These are phyloP conservation scores for Jaapia argillacea DNA, from an alignment of 768 basidiomycete species.

Conservation along the genomic window DNA sequence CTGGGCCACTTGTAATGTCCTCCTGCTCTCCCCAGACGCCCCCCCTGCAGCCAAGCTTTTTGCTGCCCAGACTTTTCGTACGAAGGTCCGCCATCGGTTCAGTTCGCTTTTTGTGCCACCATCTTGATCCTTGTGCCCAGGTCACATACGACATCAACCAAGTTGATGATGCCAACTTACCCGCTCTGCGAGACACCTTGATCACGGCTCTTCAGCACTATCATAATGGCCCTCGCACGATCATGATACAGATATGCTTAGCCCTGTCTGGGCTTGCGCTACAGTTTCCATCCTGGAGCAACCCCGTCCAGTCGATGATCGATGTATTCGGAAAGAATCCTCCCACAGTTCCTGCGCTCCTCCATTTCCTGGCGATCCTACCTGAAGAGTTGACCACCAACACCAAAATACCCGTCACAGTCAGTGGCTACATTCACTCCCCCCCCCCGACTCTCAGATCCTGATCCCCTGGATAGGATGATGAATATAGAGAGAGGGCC, in stretches of 20 bases:
- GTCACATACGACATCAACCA: slow-evolving; percentile 93
- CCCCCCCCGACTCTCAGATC: background rate
- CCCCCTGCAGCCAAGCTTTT: slow-evolving; percentile 81
- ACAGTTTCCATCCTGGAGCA: slow-evolving; percentile 79
- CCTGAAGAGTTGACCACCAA: slow-evolving; percentile 86
- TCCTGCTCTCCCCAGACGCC: slow-evolving; percentile 73
- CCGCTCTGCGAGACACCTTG: slow-evolving; percentile 82
- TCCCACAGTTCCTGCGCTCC: slow-evolving; percentile 67
- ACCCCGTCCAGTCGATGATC: slow-evolving; percentile 74
- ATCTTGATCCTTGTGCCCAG: slow-evolving; percentile 18
- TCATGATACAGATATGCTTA: slow-evolving; percentile 84
- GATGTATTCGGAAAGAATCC: slow-evolving; percentile 81
- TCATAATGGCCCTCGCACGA: slow-evolving; percentile 67
- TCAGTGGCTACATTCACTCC: slow-evolving; percentile 29
- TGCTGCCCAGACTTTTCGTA: slow-evolving; percentile 92
- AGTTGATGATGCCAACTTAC: slow-evolving; percentile 62
- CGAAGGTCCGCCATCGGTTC: slow-evolving; percentile 54
- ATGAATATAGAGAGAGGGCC: slow-evolving; percentile 60
- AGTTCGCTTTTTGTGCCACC: background rate
- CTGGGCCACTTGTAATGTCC: slow-evolving; percentile 90
- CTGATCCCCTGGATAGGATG: slow-evolving; percentile 38
- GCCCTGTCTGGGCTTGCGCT: slow-evolving; percentile 86
- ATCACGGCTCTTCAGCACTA: slow-evolving; percentile 65
- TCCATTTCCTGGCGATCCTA: slow-evolving; percentile 85
- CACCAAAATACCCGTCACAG: slow-evolving; percentile 79